A percentile compares a stretch with the other conserved stretches of the same genome.
Conservation (phyloP, 192 early-diverging fungal species). For the Coemansia sp. region DNA sequence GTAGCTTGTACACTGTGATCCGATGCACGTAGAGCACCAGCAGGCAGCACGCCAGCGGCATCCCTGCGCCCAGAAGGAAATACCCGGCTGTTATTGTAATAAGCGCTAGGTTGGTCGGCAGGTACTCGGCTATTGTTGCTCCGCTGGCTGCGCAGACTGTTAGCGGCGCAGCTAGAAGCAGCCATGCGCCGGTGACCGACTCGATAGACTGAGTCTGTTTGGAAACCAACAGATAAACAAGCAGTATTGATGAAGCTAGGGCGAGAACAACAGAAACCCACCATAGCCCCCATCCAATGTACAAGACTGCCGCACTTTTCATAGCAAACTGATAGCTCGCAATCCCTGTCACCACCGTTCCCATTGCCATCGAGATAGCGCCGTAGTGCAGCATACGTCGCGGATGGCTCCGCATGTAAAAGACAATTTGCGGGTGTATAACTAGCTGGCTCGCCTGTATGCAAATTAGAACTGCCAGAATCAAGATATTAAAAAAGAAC, state of each 20-base stretch:
- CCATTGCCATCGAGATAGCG: constrained; percentile 49
- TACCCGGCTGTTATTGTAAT: constrained; percentile 23
- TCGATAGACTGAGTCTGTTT: constrained; percentile 29
- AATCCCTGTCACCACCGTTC: constrained; percentile 27
- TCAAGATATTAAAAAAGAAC: constrained; percentile 31
- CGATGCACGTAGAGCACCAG: constrained; percentile 48
- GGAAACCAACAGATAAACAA: constrained; percentile 37
- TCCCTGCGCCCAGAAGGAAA: constrained; percentile 45
- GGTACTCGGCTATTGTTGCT: constrained; percentile 23
- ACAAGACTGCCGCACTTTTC: background rate
- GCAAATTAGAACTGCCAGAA: constrained; percentile 14
- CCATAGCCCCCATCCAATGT: constrained; percentile 33
- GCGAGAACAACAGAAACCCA: constrained; percentile 38
- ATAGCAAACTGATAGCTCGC: background rate
- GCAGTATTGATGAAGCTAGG: constrained; percentile 3
- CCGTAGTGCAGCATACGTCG: constrained; percentile 49
- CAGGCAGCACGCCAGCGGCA: constrained; percentile 37
- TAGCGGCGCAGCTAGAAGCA: constrained; percentile 50
- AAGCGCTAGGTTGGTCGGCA: constrained; percentile 9
- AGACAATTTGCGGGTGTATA: constrained; percentile 25
- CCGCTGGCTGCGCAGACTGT: constrained; percentile 43
- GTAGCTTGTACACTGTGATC: constrained; percentile 44
- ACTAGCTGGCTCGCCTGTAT: constrained; percentile 24
- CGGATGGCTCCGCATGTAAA: constrained; percentile 36
- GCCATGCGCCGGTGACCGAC: constrained; percentile 47